Conservation (phyloP, 192 early-diverging fungal species). For the Mortierella claussenii region DNA sequence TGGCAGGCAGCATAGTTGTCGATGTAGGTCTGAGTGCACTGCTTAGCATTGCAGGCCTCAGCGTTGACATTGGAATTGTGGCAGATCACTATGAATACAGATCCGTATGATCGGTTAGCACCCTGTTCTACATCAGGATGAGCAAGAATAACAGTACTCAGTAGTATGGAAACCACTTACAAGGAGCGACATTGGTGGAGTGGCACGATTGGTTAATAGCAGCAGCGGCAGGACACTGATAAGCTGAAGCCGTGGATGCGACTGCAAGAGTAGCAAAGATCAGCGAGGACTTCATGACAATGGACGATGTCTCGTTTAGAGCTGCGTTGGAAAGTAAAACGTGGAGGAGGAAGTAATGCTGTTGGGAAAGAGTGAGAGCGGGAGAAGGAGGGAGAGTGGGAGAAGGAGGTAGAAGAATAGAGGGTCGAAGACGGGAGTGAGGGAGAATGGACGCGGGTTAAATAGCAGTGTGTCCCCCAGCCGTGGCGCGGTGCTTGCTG, state of each 20-base stretch:
- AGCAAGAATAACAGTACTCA: too few species aligned
- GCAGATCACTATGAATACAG: constrained; percentile 24
- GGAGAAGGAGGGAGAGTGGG: background rate
- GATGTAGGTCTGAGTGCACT: constrained; percentile 33
- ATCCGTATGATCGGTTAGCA: too few species aligned
- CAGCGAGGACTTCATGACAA: constrained; percentile 15
- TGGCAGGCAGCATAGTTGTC: constrained; percentile 33
- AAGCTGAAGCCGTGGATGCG: constrained; percentile 20
- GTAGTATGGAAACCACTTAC: constrained; percentile 6
- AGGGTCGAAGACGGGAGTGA: too few species aligned
- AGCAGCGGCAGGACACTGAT: constrained; percentile 8
- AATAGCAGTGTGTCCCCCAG: too few species aligned
- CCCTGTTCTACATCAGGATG: too few species aligned
- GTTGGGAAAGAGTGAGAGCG: background rate
- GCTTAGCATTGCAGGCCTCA: constrained; percentile 28
- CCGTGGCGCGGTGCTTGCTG: too few species aligned
- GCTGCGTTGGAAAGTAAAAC: background rate
- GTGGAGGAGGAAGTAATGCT: background rate
- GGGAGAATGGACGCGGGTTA: too few species aligned
- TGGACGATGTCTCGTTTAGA: background rate
- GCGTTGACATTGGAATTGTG: constrained; percentile 16
- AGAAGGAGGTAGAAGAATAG: background rate
- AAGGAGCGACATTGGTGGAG: constrained; percentile 14
- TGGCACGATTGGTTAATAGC: constrained; percentile 6
- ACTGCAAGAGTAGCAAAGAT: constrained; percentile 21